phyloP scores from a whole-genome alignment of 2,329 filamentous ascomycete species.

The Arthroderma sp. region DNA sequence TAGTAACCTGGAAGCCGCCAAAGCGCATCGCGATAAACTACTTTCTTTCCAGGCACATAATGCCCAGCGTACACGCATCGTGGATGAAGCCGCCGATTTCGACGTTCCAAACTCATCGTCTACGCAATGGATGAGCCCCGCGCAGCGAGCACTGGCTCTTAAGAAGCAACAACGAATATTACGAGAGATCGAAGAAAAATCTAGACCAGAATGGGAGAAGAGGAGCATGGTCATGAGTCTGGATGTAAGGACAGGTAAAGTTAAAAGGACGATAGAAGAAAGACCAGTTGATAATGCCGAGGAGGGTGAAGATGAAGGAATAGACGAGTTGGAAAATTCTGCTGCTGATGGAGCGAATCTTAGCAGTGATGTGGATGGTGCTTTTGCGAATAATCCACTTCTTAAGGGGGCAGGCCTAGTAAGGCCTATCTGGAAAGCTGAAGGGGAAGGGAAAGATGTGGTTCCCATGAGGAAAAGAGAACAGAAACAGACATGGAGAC shows the following conservation, averaged over 20 bases:
- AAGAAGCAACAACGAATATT: conserved; percentile 75
- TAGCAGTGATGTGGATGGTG: conserved; percentile 16
- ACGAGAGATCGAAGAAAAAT: conserved; percentile 76
- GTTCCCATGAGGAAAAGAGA: conserved; percentile 15
- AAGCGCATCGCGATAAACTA: conserved; percentile 67
- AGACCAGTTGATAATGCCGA: conserved; percentile 14
- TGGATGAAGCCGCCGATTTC: conserved; percentile 71
- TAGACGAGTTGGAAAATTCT: conserved; percentile 20
- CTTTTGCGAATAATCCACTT: conserved; percentile 33
- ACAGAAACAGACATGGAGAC: conserved; percentile 31
- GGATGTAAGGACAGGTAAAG: conserved; percentile 63
- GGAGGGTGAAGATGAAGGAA: conserved; percentile 13
- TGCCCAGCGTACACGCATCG: conserved; percentile 66
- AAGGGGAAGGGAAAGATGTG: conserved; percentile 15
- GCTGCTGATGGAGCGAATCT: conserved; percentile 11
- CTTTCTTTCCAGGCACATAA: conserved; percentile 77
- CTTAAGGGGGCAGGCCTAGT: conserved; percentile 31
- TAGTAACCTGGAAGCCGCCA: conserved; percentile 48
- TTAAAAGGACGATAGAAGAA: conserved; percentile 43
- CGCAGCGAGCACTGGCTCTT: conserved; percentile 67
- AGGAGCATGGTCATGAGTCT: conserved; percentile 71
- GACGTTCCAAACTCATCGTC: conserved; percentile 48
- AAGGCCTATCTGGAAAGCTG: conserved; percentile 32
- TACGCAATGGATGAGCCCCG: conserved; percentile 72
- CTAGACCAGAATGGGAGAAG: conserved; percentile 78